Conservation (phyloP, 2,329 filamentous ascomycete species). For the Cryphonectria nitschkei region DNA sequence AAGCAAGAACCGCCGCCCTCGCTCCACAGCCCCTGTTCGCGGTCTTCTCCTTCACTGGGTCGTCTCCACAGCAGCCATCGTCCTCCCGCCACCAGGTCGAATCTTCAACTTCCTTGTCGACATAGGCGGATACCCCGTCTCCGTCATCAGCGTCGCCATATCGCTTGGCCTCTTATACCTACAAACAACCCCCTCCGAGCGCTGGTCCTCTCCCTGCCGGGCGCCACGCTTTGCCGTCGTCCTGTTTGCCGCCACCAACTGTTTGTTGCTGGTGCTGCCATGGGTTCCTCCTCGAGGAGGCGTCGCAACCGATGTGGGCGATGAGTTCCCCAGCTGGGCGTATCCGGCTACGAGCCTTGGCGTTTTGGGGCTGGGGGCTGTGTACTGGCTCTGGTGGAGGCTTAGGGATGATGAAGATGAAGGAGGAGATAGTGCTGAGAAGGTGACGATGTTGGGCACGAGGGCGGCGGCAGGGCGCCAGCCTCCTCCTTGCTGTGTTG, state of each 20-base stretch:
- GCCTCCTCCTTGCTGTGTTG: constrained; percentile 7
- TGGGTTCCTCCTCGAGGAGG: constrained; percentile 40
- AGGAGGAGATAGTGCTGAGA: neutral
- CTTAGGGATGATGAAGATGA: constrained; percentile 17
- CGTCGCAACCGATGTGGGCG: constrained; percentile 31
- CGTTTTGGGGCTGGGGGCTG: constrained; percentile 39
- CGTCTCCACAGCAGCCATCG: constrained; percentile 60
- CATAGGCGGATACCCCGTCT: constrained; percentile 44
- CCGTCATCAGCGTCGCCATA: constrained; percentile 40
- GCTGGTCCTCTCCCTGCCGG: constrained; percentile 38
- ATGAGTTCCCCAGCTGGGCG: constrained; percentile 41
- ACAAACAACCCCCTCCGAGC: constrained; percentile 35
- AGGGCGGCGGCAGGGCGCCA: neutral
- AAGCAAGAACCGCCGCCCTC: constrained; percentile 11
- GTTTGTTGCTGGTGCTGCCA: constrained; percentile 40
- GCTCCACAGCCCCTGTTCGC: constrained; percentile 32
- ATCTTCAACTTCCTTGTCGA: constrained; percentile 46
- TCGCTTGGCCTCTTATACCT: constrained; percentile 41
- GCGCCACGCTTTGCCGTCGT: constrained; percentile 37
- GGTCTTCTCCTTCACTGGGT: constrained; percentile 61
- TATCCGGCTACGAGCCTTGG: constrained; percentile 42
- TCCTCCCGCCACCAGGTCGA: constrained; percentile 51
- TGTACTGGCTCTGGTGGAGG: constrained; percentile 44
- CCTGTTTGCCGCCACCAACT: constrained; percentile 40
- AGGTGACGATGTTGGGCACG: neutral